Evolutionary conservation across 495 filamentous ascomycete species (phyloP), one percentile per base, ranked within the genome.

Genomic region (Tuber magnatum): DNA sequence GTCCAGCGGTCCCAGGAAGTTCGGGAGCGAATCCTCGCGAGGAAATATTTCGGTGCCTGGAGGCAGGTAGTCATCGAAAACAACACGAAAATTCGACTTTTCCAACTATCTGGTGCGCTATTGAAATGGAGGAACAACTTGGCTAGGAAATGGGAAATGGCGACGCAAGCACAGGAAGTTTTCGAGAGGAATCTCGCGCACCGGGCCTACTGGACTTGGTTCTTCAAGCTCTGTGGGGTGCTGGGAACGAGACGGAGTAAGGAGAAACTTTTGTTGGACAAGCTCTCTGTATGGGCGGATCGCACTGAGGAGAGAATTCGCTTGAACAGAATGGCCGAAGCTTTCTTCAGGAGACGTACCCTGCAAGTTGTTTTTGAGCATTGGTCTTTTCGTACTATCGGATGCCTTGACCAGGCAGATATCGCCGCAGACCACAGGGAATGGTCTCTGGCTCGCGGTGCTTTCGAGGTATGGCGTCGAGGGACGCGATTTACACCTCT

Each of bases 21-120:
- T 22, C 74, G 76, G 3, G 78, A 83, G 39, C 81, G 81, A 12
- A 81, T 83, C 35, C 41, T 83, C 24, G 71, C 76, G 56, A 75
- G 81, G 28, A 83, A 83, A 51, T 83, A 81, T 35, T 83, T 83
- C 69, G 81, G 77, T 42, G 73, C 76, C 39, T 83, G 81, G 81
- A 80, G 74, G 43, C 68, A 43, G 39, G 48, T 79, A 14, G 78
- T 83, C 5, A 35, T 76, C 8, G 75, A 74, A 69, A 80, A 81
- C 46, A 73, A 78, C 40, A 73, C 71, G 32, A 81, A 79, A 73
- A 70, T 81, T 24, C 71, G 71, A 48, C 73, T 76, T 10, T 83
- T 83, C 65, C 81, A 79, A 41, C 74, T 82, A n/a, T 74, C 71
- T n/a, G 71, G 72, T 24, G 76, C 71, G 7, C 73, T 83, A 51